Percentiles rank a stretch among this genome's conserved stretches.
phyloP scores from a whole-genome alignment of 768 basidiomycete genomes.

The Pulveroboletus sp. region DNA sequence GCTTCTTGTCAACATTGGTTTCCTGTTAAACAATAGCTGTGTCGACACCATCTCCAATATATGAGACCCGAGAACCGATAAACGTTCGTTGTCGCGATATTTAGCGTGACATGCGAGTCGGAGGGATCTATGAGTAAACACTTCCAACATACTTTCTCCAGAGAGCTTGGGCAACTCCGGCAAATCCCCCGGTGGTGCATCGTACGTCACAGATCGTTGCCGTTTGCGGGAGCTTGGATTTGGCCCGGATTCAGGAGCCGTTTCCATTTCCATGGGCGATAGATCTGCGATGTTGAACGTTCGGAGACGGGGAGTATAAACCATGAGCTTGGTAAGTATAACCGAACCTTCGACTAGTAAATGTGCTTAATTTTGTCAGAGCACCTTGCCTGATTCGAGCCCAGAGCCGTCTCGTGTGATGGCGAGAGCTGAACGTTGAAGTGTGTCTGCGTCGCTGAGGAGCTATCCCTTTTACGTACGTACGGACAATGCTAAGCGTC shows the following conservation, averaged over 20 bases:
- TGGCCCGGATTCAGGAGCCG: conserved; percentile 21
- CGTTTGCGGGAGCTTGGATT: conserved; percentile 34
- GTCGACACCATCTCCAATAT: conserved; percentile 47
- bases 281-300: conserved; percentile 31
- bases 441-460: conserved; percentile 11
- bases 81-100: conserved; percentile 54
- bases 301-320: conserved; percentile 34
- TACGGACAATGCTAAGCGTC: conserved; percentile 10
- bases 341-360: conserved; percentile 9
- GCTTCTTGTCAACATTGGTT: conserved; percentile 44
- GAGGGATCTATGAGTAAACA: conserved; percentile 67
- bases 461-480: conserved; percentile 23
- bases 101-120: conserved; percentile 38
- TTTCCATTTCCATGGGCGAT: conserved; percentile 31
- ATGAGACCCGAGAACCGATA: conserved; percentile 46
- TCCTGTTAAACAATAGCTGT: conserved; percentile 42
- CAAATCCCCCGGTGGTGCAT: conserved; percentile 26
- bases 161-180: conserved; percentile 48
- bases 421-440: conserved; percentile 15
- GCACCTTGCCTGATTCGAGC: conserved; percentile 15
- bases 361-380: conserved; percentile 18
- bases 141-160: conserved; percentile 55
- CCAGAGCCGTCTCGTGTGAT: conserved; percentile 13
- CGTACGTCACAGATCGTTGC: conserved; percentile 31
- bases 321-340: conserved; percentile 23